Conservation (phyloP, 176 grass and related monocot genomes). For the Phoenix dactylifera region DNA sequence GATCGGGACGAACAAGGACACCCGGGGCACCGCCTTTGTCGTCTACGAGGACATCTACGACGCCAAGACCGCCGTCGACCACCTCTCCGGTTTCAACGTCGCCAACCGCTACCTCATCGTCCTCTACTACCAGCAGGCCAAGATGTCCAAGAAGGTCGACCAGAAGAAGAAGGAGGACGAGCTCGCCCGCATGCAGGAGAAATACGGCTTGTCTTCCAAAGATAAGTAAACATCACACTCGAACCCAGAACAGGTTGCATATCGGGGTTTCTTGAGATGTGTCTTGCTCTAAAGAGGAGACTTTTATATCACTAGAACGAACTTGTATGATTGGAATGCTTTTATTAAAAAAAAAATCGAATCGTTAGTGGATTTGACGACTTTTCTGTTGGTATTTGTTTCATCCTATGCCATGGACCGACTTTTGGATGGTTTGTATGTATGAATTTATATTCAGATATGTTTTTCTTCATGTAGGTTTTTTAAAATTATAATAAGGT, state of each 20-base stretch:
- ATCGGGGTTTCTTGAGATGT: too few species aligned
- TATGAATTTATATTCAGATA: too few species aligned
- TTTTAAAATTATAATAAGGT: too few species aligned
- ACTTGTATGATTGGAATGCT: too few species aligned
- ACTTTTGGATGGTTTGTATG: too few species aligned
- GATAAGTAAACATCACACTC: slow-evolving; percentile 27
- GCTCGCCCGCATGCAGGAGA: slow-evolving; percentile 79
- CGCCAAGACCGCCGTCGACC: slow-evolving; percentile 98
- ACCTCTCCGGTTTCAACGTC: slow-evolving; percentile 99
- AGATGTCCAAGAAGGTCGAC: slow-evolving; percentile 94
- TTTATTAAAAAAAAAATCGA: too few species aligned
- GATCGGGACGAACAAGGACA: slow-evolving; percentile 85
- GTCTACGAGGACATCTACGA: slow-evolving; percentile 99
- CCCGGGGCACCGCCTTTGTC: slow-evolving; percentile 88
- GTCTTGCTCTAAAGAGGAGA: too few species aligned
- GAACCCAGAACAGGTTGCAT: neutral
- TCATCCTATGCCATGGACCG: too few species aligned
- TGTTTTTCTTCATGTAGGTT: too few species aligned
- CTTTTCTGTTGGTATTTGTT: too few species aligned
- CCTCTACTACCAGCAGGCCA: slow-evolving; percentile 92
- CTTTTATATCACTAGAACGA: too few species aligned
- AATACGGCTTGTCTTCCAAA: slow-evolving; percentile 60
- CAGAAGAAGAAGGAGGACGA: slow-evolving; percentile 95
- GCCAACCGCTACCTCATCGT: slow-evolving; percentile 99
- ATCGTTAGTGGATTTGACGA: too few species aligned